Conservation (phyloP, 2,329 filamentous ascomycete genomes). For the Neoascochyta sp. region DNA sequence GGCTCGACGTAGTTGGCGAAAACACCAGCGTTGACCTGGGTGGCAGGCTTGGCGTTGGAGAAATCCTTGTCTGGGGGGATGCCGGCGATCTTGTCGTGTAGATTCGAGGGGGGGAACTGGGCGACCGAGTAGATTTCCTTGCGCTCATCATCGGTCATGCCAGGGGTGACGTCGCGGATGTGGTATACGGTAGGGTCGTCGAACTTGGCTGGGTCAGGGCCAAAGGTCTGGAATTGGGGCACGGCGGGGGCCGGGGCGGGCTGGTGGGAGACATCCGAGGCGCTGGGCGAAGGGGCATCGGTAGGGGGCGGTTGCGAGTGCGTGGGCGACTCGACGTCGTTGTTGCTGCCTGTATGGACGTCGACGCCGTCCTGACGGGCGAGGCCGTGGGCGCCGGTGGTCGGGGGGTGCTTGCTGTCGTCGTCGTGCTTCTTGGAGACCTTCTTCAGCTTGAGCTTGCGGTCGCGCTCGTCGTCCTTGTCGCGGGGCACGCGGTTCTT, state of each 20-base stretch:
- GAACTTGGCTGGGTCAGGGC: constrained; percentile 87
- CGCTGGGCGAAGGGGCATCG: constrained; percentile 61
- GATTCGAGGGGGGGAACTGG: constrained; percentile 73
- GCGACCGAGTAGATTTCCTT: constrained; percentile 86
- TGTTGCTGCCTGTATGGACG: constrained; percentile 50
- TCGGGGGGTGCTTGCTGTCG: constrained; percentile 58
- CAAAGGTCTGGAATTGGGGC: constrained; percentile 80
- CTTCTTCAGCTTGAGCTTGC: constrained; percentile 48
- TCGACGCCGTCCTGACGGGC: constrained; percentile 63
- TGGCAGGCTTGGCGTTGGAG: constrained; percentile 85
- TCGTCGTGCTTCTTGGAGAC: constrained; percentile 76
- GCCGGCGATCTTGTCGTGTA: constrained; percentile 81
- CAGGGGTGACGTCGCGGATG: constrained; percentile 69
- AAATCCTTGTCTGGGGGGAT: constrained; percentile 92
- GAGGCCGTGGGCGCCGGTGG: constrained; percentile 61
- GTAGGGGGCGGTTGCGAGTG: constrained; percentile 47
- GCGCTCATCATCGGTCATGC: constrained; percentile 80
- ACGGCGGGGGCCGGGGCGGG: constrained; percentile 58
- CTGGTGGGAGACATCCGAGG: constrained; percentile 56
- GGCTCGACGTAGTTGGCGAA: constrained; percentile 92
- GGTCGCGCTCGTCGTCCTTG: constrained; percentile 48
- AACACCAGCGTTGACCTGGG: constrained; percentile 89
- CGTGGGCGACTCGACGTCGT: constrained; percentile 4
- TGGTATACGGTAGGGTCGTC: constrained; percentile 91
- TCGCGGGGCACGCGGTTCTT: constrained; percentile 59